Evolutionary conservation across 805 yeast genomes (phyloP).

Genomic region (Yamadazyma endophytica): DNA sequence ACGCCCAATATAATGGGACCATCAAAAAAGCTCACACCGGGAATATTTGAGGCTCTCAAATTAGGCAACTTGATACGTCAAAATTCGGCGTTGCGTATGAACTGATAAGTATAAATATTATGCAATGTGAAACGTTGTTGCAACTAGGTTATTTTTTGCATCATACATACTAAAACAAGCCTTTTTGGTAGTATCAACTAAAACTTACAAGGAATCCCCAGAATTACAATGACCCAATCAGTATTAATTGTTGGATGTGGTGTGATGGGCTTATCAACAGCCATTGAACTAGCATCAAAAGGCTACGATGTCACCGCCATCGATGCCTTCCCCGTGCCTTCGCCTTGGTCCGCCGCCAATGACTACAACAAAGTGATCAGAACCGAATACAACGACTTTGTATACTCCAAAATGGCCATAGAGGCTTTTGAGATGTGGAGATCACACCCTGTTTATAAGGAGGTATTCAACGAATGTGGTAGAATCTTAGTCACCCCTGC

Average conservation of each 20-base stretch:
- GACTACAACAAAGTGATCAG: slow-evolving; percentile 49
- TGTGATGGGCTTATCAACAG: slow-evolving; percentile 13
- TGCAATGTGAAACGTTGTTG: too few species aligned
- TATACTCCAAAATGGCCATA: slow-evolving; percentile 39
- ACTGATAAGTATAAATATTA: too few species aligned
- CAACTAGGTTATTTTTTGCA: too few species aligned
- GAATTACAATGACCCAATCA: slow-evolving; percentile 5
- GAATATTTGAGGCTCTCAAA: too few species aligned
- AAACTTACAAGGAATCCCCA: too few species aligned
- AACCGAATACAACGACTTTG: slow-evolving; percentile 41
- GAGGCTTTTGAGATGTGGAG: slow-evolving; percentile 43
- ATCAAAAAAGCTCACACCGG: too few species aligned
- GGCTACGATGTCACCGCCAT: slow-evolving; percentile 11
- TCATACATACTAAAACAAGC: too few species aligned
- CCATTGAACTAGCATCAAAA: slow-evolving; percentile 11
- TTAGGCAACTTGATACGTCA: too few species aligned
- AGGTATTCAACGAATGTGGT: slow-evolving; percentile 37
- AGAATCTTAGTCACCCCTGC: slow-evolving; percentile 34
- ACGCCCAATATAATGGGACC: too few species aligned
- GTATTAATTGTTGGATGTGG: slow-evolving; percentile 15
- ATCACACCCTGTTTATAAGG: slow-evolving; percentile 26
- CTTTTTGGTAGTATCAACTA: too few species aligned
- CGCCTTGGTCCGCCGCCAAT: slow-evolving; percentile 44
- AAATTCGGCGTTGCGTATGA: too few species aligned
- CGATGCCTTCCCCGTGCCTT: slow-evolving; percentile 35